A percentile compares a stretch with the other conserved stretches of the same genome.
Evolutionary conservation across 208 protist genomes (phyloP).

Genomic region (Strigomonas galati): DNA sequence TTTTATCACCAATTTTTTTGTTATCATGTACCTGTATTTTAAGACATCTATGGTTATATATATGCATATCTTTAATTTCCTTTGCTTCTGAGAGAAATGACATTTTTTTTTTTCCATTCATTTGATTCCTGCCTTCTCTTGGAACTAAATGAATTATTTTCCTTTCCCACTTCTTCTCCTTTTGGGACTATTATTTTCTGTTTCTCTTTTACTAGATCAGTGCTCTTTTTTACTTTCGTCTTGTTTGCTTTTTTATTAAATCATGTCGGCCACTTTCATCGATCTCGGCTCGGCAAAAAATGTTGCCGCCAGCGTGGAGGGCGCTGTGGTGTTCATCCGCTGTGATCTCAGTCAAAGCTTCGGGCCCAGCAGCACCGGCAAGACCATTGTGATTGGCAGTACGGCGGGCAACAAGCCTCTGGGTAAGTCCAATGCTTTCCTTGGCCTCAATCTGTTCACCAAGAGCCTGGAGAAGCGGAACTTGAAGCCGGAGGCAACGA

Average conservation of each 20-base stretch:
- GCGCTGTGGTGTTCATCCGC: constrained; percentile 40
- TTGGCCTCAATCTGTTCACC: constrained; percentile 79
- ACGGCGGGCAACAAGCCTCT: constrained; percentile 77
- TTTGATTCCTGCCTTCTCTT: too few relatives aligned
- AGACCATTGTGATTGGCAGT: constrained; percentile 63
- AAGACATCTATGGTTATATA: too few relatives aligned
- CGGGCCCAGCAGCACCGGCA: constrained; percentile 57
- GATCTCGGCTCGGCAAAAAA: constrained; percentile 55
- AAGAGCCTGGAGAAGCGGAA: constrained; percentile 40
- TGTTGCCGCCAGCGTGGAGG: constrained; percentile 31
- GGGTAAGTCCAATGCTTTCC: constrained; percentile 59
- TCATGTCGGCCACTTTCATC: background rate
- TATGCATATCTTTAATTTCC: too few relatives aligned
- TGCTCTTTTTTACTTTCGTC: background rate
- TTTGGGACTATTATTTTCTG: background rate
- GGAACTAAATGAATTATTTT: too few relatives aligned
- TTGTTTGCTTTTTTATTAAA: constrained; percentile 2
- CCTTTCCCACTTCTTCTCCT: too few relatives aligned
- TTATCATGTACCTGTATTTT: too few relatives aligned
- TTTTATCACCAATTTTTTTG: too few relatives aligned
- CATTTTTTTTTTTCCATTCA: too few relatives aligned
- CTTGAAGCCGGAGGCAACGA: constrained; percentile 24
- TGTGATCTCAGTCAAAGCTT: constrained; percentile 62
- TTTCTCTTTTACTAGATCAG: background rate
- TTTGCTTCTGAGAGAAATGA: too few relatives aligned